phyloP scores from a whole-genome alignment of 2,329 filamentous ascomycete genomes.

The Fusarium sp. region DNA sequence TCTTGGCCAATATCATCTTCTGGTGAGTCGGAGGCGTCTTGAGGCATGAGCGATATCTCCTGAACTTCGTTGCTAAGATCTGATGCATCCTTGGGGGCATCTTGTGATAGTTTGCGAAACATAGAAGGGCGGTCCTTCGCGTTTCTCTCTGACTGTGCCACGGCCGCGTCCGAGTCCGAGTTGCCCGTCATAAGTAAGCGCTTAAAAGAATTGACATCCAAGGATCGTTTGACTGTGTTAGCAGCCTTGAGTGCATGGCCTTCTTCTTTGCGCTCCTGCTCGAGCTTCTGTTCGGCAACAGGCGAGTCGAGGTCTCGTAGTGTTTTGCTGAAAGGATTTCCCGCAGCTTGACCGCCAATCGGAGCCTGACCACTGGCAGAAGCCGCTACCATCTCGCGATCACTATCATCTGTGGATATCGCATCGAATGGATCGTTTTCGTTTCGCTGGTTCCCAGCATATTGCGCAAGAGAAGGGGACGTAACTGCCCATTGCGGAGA shows the following conservation, averaged over 20 bases:
- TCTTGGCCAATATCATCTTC: conserved; percentile 40
- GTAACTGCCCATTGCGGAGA: conserved; percentile 54
- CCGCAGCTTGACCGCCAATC: conserved; percentile 38
- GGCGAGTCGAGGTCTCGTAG: conserved; percentile 61
- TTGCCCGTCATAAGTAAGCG: conserved; percentile 80
- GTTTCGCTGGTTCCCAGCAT: conserved; percentile 41
- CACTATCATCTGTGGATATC: conserved; percentile 45
- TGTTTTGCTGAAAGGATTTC: conserved; percentile 66
- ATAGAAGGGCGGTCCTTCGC: conserved; percentile 31
- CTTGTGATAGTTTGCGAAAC: conserved; percentile 31
- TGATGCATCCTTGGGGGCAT: conserved; percentile 19
- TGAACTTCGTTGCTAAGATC: conserved; percentile 25
- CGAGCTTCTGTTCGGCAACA: conserved; percentile 48
- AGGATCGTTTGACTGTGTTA: conserved; percentile 55
- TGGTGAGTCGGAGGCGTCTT: conserved; percentile 36
- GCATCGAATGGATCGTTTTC: conserved; percentile 51
- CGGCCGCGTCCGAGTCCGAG: conserved; percentile 48
- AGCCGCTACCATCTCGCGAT: conserved; percentile 41
- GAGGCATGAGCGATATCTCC: conserved; percentile 40
- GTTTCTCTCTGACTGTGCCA: conserved; percentile 10
- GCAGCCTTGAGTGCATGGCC: conserved; percentile 49
- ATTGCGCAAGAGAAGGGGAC: conserved; percentile 47
- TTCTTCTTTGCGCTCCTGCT: conserved; percentile 48
- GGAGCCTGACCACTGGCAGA: conserved; percentile 42
- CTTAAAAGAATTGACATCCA: conserved; percentile 84